Evolutionary conservation across 345 rosid species (phyloP).

Genomic region (Bretschneidera sinensis): DNA sequence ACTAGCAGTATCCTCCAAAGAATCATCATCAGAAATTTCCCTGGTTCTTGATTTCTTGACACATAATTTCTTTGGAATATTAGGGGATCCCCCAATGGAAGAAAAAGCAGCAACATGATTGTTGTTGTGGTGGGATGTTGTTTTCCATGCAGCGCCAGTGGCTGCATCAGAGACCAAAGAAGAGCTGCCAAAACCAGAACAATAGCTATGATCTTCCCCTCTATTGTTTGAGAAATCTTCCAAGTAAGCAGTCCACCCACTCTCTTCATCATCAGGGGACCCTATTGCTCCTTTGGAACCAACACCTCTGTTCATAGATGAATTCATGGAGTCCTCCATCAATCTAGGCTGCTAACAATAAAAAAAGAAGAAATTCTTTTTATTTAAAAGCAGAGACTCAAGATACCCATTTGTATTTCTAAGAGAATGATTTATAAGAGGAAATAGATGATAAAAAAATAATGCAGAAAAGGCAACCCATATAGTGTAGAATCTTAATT

Average conservation of each 20-base stretch:
- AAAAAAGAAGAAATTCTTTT: background rate
- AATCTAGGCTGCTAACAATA: slow-evolving; percentile 6
- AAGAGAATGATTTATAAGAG: slow-evolving; percentile 17
- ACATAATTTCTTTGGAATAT: slow-evolving; percentile 34
- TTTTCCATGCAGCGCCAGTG: slow-evolving; percentile 42
- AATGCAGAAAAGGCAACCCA: slow-evolving; percentile 22
- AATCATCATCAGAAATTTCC: slow-evolving; percentile 52
- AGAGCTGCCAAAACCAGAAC: slow-evolving; percentile 39
- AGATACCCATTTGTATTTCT: no score
- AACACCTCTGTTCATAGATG: slow-evolving; percentile 16
- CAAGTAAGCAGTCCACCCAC: slow-evolving; percentile 89
- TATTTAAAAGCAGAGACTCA: background rate
- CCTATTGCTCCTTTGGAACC: slow-evolving; percentile 10
- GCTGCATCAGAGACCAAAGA: slow-evolving; percentile 79
- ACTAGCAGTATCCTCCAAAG: slow-evolving; percentile 90
- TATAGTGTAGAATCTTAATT: slow-evolving; percentile 30
- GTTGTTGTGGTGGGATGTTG: slow-evolving; percentile 15
- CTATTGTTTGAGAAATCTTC: slow-evolving; percentile 49
- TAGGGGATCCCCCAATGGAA: slow-evolving; percentile 10
- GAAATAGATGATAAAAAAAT: slow-evolving; percentile 15
- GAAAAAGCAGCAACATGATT: slow-evolving; percentile 9
- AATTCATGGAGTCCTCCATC: slow-evolving; percentile 23
- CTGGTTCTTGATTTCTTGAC: slow-evolving; percentile 49
- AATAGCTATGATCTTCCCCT: slow-evolving; percentile 18
- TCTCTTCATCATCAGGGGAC: slow-evolving; percentile 50